A percentile compares a stretch with the other conserved stretches of the same genome.
These are phyloP conservation scores for Aureobasidium subglaciale DNA, from an alignment of 2,329 filamentous ascomycete species.

Conservation along the genomic window DNA sequence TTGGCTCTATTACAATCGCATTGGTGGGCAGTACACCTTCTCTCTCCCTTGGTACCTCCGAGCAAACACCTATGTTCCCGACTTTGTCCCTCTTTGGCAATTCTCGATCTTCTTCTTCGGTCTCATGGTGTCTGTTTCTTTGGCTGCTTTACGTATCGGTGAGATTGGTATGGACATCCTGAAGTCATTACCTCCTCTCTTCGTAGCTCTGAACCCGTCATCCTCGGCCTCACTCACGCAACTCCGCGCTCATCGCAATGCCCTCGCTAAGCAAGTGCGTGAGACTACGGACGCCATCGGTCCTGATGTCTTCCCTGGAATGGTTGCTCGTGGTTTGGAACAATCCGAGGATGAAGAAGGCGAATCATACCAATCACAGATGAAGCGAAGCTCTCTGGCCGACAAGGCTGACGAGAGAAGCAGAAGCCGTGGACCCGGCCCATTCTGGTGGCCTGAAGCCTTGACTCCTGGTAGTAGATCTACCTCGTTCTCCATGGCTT, in stretches of 20 bases:
- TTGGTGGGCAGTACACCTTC: conserved; percentile 51
- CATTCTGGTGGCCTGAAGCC: conserved; percentile 1
- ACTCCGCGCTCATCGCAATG: conserved; percentile 63
- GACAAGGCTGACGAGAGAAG: conserved; percentile 4
- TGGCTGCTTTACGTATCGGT: conserved; percentile 86
- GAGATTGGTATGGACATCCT: conserved; percentile 99
- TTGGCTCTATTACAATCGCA: conserved; percentile 73
- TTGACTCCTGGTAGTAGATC: not conserved
- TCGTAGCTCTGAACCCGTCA: conserved; percentile 76
- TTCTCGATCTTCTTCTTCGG: conserved; percentile 69
- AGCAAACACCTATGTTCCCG: conserved; percentile 52
- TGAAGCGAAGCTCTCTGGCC: conserved; percentile 8
- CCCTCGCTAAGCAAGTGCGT: conserved; percentile 75
- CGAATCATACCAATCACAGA: not conserved
- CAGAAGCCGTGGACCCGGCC: not conserved
- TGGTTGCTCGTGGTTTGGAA: conserved; percentile 60
- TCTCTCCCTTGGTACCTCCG: conserved; percentile 3
- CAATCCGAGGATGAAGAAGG: not conserved
- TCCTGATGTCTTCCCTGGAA: conserved; percentile 75
- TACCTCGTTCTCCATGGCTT: conserved; percentile 1
- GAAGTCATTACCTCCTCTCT: conserved; percentile 83
- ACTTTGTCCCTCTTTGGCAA: conserved; percentile 71
- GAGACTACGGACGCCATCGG: conserved; percentile 91
- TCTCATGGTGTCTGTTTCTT: conserved; percentile 81
- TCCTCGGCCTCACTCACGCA: conserved; percentile 78